Evolutionary conservation across 23 red algal genomes (phyloP), one percentile per base, ranked within the genome.

Genomic region (Cyanidium caldarium): DNA sequence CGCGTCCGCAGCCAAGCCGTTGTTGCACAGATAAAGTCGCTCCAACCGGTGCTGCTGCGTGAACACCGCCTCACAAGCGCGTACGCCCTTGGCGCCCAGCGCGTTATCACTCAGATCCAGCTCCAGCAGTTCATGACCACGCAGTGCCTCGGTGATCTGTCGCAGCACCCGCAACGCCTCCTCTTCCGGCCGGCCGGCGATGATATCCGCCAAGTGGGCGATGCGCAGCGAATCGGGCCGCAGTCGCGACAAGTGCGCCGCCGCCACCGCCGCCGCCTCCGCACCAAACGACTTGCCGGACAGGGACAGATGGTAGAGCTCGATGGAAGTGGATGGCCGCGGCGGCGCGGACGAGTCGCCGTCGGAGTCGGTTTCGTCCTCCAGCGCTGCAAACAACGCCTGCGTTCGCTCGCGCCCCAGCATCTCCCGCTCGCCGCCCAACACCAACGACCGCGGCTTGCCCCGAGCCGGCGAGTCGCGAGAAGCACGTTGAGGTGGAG

Each of bases 91-190:
- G 26, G 73, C 72, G 37, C 87, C 87, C 43, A 94, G 70, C 1
- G 81, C 81, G 44, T 94, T 94, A 69, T 86, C 76, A 12, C 72
- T 80, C 21, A 94, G 36, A 68, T 94, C 81, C 2, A 94, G 68
- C 2, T 68, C 65, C 2, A 37, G 30, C 65, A 68, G 15, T 17
- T 68, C 3, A 37, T 39, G 34, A 21, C 15, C 65, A 37, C 12
- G 30, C 30, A 68, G 19, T 37, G 65, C 33, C n/a, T 31, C 37
- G 3, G 65, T 5, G 10, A 68, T 31, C 33, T 19, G 34, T 20
- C 31, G 30, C 65, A 68, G 20, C 10, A 68, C 65, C 34, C 37
- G 65, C 35, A 68, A 20, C 16, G 65, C 65, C 35, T 68, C 65
- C 3, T 35, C 16, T 40, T 68, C 65, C 10, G 65, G 16, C 20